Evolutionary conservation across 176 grass and related monocot species (phyloP).

Genomic region (Zea mays): Zm-B73-REFERENCE-NAM-5.0 NC_050103.1:124047501-124048000

Average conservation of each 20-base stretch:
- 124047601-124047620: background rate
- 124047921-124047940: background rate
- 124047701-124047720: no score
- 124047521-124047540: background rate
- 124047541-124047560: background rate
- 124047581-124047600: background rate
- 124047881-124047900: background rate
- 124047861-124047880: background rate
- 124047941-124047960: slow-evolving; percentile 39
- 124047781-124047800: background rate
- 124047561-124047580: background rate
- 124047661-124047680: no score
- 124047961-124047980: slow-evolving; percentile 25
- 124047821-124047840: background rate
- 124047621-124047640: background rate
- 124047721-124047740: background rate
- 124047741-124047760: background rate
- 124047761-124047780: background rate
- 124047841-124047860: background rate
- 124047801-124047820: background rate
- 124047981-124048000: slow-evolving; percentile 40
- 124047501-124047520: background rate
- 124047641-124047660: no score
- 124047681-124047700: background rate
- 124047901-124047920: background rate